Conservation (phyloP, 116 monocot genomes). For the Trichopus zeylanicus region DNA sequence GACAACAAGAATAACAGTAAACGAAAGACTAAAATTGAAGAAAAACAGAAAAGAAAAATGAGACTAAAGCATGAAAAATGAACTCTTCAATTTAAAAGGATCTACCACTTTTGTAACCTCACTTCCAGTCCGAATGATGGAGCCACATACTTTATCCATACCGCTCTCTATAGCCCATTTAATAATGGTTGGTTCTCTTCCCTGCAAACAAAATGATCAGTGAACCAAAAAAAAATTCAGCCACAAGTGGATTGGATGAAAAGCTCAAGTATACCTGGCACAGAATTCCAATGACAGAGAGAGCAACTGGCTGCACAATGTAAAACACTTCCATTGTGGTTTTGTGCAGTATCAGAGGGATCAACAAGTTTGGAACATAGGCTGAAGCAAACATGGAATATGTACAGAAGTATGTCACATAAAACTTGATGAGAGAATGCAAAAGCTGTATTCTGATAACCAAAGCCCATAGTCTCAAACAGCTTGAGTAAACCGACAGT, state of each 20-base stretch:
- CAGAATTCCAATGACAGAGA: slow-evolving; percentile 53
- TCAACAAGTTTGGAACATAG: slow-evolving; percentile 31
- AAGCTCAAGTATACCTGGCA: slow-evolving; percentile 36
- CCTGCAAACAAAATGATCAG: slow-evolving; percentile 19
- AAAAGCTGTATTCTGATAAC: too few relatives aligned
- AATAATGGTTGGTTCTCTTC: slow-evolving; percentile 31
- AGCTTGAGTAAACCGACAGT: background rate
- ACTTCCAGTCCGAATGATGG: slow-evolving; percentile 25
- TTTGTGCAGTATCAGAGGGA: slow-evolving; percentile 33
- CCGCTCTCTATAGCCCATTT: slow-evolving; percentile 36
- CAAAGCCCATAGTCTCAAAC: background rate
- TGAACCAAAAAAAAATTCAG: background rate
- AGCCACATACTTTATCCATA: slow-evolving; percentile 26
- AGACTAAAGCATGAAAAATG: background rate
- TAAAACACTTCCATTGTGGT: slow-evolving; percentile 25
- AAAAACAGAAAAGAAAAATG: background rate
- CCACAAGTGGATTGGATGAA: background rate
- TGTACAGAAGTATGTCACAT: background rate
- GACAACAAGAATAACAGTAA: background rate
- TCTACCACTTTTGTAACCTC: slow-evolving; percentile 58
- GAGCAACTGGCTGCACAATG: slow-evolving; percentile 30
- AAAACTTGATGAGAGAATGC: background rate
- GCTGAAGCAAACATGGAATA: slow-evolving; percentile 14
- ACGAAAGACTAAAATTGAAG: too few relatives aligned
- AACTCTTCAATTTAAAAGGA: background rate